Percentiles rank a stretch among this genome's conserved stretches.
phyloP scores from a whole-genome alignment of 1,139 yeast species.

The Entelexis sorbosivorans region DNA sequence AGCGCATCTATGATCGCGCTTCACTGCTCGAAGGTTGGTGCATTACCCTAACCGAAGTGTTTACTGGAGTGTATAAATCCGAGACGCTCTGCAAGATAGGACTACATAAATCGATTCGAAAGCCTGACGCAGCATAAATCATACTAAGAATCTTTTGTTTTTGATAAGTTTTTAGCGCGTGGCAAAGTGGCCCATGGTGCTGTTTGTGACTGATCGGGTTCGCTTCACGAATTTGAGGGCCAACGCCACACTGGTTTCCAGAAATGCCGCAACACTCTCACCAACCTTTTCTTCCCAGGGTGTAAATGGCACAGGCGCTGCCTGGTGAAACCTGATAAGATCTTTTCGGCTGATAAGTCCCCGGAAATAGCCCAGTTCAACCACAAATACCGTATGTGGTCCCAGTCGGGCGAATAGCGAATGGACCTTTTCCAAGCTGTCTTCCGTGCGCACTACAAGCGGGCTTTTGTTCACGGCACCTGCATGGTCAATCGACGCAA shows the following conservation, averaged over 20 bases:
- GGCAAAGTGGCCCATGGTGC: neutral
- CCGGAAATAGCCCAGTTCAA: slow-evolving; percentile 37
- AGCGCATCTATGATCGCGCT: too few relatives aligned
- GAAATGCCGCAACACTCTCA: neutral
- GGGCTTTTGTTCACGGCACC: slow-evolving; percentile 38
- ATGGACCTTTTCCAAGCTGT: slow-evolving; percentile 52
- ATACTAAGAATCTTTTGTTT: too few relatives aligned
- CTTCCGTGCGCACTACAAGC: slow-evolving; percentile 43
- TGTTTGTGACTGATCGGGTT: neutral
- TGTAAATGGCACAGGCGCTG: neutral
- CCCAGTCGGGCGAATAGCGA: slow-evolving; percentile 71
- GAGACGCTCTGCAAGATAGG: too few relatives aligned
- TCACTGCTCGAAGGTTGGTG: too few relatives aligned
- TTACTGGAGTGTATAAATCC: too few relatives aligned
- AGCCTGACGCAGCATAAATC: too few relatives aligned
- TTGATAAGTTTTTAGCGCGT: neutral
- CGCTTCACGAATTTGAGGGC: neutral
- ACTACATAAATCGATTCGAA: too few relatives aligned
- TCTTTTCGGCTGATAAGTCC: slow-evolving; percentile 64
- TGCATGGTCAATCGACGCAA: slow-evolving; percentile 15
- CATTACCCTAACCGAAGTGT: too few relatives aligned
- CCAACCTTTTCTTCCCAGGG: slow-evolving; percentile 9
- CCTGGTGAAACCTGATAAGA: slow-evolving; percentile 40
- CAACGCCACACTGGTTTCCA: neutral
- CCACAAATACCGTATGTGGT: slow-evolving; percentile 62